Evolutionary conservation across 805 yeast species (phyloP).

Genomic region (Geotrichum ghanense): DNA sequence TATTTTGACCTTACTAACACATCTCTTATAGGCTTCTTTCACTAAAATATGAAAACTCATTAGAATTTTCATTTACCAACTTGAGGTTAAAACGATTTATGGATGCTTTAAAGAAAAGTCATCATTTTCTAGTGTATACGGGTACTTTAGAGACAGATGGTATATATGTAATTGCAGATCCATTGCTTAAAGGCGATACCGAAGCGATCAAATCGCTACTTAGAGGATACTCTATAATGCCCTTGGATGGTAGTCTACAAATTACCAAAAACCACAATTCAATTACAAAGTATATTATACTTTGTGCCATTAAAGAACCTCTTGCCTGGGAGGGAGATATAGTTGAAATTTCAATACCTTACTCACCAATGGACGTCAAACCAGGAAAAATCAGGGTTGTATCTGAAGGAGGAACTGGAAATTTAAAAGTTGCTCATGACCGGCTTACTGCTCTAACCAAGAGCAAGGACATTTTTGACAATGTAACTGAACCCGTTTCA

Average conservation of each 20-base stretch:
- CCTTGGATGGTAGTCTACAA: conserved; percentile 7
- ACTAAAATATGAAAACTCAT: conserved; percentile 61
- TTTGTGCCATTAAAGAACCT: conserved; percentile 71
- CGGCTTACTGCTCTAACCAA: conserved; percentile 33
- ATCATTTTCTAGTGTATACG: conserved; percentile 65
- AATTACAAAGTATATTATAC: conserved; percentile 52
- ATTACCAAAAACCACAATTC: conserved; percentile 9
- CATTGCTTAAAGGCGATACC: conserved; percentile 34
- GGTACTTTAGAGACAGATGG: conserved; percentile 65
- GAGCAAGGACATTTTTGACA: conserved; percentile 12
- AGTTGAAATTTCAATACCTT: conserved; percentile 34
- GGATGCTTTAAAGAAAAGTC: conserved; percentile 44
- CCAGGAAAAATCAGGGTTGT: conserved; percentile 59
- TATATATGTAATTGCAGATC: conserved; percentile 68
- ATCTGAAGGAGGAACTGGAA: conserved; percentile 54
- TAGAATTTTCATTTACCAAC: conserved; percentile 29
- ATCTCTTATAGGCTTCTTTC: conserved; percentile 36
- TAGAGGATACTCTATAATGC: conserved; percentile 25
- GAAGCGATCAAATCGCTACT: conserved; percentile 21
- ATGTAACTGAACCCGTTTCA: conserved; percentile 52
- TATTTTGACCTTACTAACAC: neutral
- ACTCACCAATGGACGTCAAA: conserved; percentile 37
- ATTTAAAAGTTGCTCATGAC: conserved; percentile 44
- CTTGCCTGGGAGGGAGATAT: conserved; percentile 88
- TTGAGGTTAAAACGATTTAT: conserved; percentile 39